phyloP scores from a whole-genome alignment of 1,284 basidiomycete genomes.

The Neolentinus lepideus region DNA sequence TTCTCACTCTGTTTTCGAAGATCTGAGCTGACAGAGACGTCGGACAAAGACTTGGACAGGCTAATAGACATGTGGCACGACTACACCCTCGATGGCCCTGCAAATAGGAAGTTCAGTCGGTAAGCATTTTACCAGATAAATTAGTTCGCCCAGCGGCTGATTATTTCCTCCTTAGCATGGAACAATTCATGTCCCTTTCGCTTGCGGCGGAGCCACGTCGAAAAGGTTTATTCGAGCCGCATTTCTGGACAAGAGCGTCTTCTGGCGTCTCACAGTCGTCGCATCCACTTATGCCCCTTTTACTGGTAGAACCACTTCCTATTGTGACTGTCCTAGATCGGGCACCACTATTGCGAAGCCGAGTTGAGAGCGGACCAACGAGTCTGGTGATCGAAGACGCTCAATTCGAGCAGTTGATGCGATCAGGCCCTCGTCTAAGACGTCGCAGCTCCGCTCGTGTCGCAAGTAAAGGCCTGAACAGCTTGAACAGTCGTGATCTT shows the following conservation, averaged over 20 bases:
- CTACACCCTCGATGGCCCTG: conserved; percentile 29
- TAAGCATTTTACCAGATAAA: conserved; percentile 22
- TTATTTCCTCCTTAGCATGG: conserved; percentile 38
- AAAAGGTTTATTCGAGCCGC: conserved; percentile 65
- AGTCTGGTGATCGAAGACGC: conserved; percentile 44
- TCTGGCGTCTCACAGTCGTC: conserved; percentile 29
- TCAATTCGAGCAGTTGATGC: conserved; percentile 32
- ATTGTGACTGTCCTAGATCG: conserved; percentile 62
- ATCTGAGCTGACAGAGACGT: conserved; percentile 22
- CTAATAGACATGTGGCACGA: conserved; percentile 48
- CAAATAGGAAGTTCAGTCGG: conserved; percentile 53
- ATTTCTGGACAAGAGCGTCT: conserved; percentile 56
- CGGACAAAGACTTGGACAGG: conserved; percentile 38
- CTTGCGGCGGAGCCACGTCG: conserved; percentile 65
- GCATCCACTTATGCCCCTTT: conserved; percentile 54
- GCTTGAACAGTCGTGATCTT: conserved; percentile 30
- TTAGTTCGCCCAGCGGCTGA: conserved; percentile 4
- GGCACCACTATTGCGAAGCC: conserved; percentile 49
- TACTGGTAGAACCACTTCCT: conserved; percentile 70
- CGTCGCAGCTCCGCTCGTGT: conserved; percentile 23
- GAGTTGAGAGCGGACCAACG: conserved; percentile 49
- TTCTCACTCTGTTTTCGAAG: conserved; percentile 47
- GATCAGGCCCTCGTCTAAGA: conserved; percentile 14
- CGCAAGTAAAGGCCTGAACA: conserved; percentile 11
- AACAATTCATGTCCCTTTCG: conserved; percentile 74